phyloP scores from a whole-genome alignment of 371 early-diverging fungal species.

The Actinomucor elegans region DNA sequence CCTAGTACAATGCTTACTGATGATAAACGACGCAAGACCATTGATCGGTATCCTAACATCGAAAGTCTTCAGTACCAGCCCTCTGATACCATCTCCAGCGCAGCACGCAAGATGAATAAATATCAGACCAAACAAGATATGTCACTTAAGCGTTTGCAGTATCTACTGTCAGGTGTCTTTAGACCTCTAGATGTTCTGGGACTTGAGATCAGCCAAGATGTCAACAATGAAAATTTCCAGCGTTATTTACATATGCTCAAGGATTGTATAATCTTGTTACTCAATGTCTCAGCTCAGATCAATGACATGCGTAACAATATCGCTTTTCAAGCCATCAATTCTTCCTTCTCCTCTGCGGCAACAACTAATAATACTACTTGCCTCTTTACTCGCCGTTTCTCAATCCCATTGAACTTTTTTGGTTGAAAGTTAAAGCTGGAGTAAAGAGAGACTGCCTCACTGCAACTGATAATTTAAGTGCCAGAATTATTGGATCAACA shows the following conservation, averaged over 20 bases:
- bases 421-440: slow-evolving; percentile 8
- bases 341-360: not conserved
- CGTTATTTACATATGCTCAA: slow-evolving; percentile 1
- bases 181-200: slow-evolving; percentile 12
- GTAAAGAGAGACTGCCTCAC: slow-evolving; percentile 6
- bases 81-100: too few species aligned
- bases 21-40: slow-evolving; percentile 5
- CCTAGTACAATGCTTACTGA: too few species aligned
- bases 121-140: too few species aligned
- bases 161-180: too few species aligned
- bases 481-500: slow-evolving; percentile 5
- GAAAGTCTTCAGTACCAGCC: too few species aligned
- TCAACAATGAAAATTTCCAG: not conserved
- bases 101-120: too few species aligned
- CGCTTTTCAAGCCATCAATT: slow-evolving; percentile 4
- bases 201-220: not conserved
- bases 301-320: slow-evolving; percentile 1
- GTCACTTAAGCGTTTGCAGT: too few species aligned
- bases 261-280: not conserved
- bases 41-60: slow-evolving; percentile 8
- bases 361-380: too few species aligned
- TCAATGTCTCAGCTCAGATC: slow-evolving; percentile 2
- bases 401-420: not conserved
- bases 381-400: not conserved
- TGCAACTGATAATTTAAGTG: slow-evolving; percentile 5